Conservation (phyloP, 139 green algal genomes). For the Bryopsis sp. region DNA sequence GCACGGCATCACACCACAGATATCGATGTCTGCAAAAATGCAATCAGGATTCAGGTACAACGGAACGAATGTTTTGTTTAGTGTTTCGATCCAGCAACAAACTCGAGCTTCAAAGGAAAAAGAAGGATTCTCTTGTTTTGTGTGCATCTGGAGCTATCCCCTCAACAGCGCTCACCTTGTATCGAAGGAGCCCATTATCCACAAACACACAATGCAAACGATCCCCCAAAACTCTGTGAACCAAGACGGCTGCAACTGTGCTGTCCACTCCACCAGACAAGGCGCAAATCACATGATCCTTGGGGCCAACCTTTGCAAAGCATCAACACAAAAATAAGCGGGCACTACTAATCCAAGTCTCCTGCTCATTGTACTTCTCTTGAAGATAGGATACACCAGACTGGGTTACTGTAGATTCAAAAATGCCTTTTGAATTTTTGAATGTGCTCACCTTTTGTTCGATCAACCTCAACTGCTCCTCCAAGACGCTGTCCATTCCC, state of each 20-base stretch:
- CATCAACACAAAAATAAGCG: no score
- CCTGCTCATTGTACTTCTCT: no score
- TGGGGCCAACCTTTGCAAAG: slow-evolving; percentile 66
- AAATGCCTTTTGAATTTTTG: no score
- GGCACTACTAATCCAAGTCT: no score
- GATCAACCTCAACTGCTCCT: slow-evolving; percentile 80
- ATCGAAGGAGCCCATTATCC: slow-evolving; percentile 94
- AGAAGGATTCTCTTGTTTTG: no score
- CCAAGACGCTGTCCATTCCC: slow-evolving; percentile 92
- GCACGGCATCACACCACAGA: no score
- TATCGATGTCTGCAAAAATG: no score
- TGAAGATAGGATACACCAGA: background rate
- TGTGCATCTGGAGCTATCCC: background rate
- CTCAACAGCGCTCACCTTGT: slow-evolving; percentile 36
- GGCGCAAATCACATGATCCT: slow-evolving; percentile 94
- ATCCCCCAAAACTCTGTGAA: slow-evolving; percentile 93
- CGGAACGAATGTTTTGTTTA: no score
- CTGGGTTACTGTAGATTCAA: background rate
- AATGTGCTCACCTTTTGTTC: slow-evolving; percentile 34
- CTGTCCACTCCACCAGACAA: slow-evolving; percentile 95
- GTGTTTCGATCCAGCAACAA: no score
- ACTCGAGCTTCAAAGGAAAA: no score
- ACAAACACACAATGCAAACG: slow-evolving; percentile 99
- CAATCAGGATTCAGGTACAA: no score
- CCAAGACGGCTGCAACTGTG: slow-evolving; percentile 89